Conservation (phyloP, 345 rosid species). For the Gossypium anomalum region DNA sequence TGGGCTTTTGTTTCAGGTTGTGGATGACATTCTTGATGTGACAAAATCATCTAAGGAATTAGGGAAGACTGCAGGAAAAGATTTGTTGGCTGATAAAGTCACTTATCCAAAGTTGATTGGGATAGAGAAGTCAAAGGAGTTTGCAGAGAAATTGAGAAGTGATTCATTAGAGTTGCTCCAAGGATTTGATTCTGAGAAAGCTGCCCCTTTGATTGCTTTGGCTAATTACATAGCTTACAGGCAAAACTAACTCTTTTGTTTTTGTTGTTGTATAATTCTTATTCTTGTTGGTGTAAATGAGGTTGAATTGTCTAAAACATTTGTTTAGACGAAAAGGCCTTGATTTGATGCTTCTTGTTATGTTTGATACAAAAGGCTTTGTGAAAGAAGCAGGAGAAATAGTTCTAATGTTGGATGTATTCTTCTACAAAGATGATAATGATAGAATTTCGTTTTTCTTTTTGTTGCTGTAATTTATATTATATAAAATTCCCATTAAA, state of each 20-base stretch:
- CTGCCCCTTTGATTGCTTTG: conserved; percentile 82
- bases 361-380: not conserved
- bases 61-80: conserved; percentile 97
- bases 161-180: conserved; percentile 60
- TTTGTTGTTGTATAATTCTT: not conserved
- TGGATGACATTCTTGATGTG: conserved; percentile 88
- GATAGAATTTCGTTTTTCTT: not conserved
- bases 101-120: conserved; percentile 88
- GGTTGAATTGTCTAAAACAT: not conserved
- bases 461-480: not conserved
- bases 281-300: not conserved
- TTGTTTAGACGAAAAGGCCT: not conserved
- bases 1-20: conserved; percentile 90
- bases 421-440: conserved; percentile 6
- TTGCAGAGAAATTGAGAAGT: conserved; percentile 59
- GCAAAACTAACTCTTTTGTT: conserved; percentile 42
- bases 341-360: not conserved
- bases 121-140: conserved; percentile 60
- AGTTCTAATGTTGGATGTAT: not conserved
- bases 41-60: conserved; percentile 73
- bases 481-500: not conserved
- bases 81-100: conserved; percentile 73
- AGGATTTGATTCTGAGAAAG: conserved; percentile 61
- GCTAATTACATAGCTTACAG: conserved; percentile 79
- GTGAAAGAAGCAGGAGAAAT: not conserved